Evolutionary conservation across 352 stramenopile genomes (phyloP).

Genomic region (Phytophthora lateralis): DNA sequence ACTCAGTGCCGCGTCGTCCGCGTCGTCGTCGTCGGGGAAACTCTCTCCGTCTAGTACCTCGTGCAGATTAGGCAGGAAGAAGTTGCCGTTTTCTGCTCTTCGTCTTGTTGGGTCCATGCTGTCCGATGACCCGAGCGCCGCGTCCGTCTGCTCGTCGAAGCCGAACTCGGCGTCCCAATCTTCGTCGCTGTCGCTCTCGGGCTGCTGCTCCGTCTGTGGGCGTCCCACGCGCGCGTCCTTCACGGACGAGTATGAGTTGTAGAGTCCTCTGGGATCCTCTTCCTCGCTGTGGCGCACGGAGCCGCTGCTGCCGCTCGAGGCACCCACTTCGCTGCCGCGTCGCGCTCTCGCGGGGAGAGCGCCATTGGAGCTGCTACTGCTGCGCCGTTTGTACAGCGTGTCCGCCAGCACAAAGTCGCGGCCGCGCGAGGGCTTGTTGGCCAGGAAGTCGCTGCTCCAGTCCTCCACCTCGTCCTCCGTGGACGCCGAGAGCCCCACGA

Average conservation of each 20-base stretch:
- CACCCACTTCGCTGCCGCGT: slow-evolving; percentile 23
- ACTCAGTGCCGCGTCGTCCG: slow-evolving; percentile 30
- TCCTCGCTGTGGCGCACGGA: slow-evolving; percentile 35
- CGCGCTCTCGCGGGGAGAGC: slow-evolving; percentile 2
- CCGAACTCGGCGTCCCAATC: slow-evolving; percentile 87
- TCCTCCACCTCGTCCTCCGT: slow-evolving; percentile 76
- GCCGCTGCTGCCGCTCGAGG: slow-evolving; percentile 20
- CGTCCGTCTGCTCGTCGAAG: slow-evolving; percentile 62
- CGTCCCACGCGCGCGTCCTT: slow-evolving; percentile 16
- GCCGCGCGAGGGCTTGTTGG: slow-evolving; percentile 8
- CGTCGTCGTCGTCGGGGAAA: slow-evolving; percentile 52
- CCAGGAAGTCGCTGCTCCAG: slow-evolving; percentile 72
- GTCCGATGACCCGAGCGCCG: slow-evolving; percentile 29
- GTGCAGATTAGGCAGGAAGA: slow-evolving; percentile 79
- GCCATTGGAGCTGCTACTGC: slow-evolving; percentile 40
- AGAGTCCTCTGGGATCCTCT: slow-evolving; percentile 15
- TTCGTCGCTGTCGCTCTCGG: slow-evolving; percentile 31
- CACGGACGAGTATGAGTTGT: slow-evolving; percentile 31
- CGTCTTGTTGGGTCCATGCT: slow-evolving; percentile 65
- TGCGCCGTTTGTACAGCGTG: slow-evolving; percentile 31
- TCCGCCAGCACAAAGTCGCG: slow-evolving; percentile 35
- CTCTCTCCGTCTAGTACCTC: slow-evolving; percentile 80
- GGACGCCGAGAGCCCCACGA: slow-evolving; percentile 72
- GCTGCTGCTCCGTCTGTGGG: not conserved
- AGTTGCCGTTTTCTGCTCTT: slow-evolving; percentile 82